Evolutionary conservation across 176 grass and related monocot species (phyloP).

Genomic region (Oryza brachyantha): DNA sequence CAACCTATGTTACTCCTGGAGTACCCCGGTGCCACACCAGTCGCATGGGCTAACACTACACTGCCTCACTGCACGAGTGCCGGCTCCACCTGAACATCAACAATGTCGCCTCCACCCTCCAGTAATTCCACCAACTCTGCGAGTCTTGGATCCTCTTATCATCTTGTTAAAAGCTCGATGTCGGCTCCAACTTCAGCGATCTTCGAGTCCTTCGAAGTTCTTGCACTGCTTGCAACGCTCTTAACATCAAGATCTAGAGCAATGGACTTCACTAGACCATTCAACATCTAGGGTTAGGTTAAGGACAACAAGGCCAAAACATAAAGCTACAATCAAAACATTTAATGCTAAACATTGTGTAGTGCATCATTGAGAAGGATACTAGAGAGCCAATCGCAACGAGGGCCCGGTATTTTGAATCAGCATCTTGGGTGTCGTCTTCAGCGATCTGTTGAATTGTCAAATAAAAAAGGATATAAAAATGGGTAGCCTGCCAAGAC

Average conservation of each 20-base stretch:
- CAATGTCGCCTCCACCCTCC: background rate
- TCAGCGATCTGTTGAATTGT: slow-evolving; percentile 69
- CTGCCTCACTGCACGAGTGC: background rate
- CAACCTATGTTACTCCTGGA: background rate
- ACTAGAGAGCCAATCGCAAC: slow-evolving; percentile 87
- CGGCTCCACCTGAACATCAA: background rate
- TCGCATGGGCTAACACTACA: background rate
- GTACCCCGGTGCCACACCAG: background rate
- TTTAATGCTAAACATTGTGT: background rate
- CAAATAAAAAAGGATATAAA: slow-evolving; percentile 37
- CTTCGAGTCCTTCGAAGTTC: slow-evolving; percentile 69
- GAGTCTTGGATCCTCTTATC: background rate
- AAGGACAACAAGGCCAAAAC: slow-evolving; percentile 37
- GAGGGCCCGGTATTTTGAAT: slow-evolving; percentile 80
- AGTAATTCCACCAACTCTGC: too few species aligned
- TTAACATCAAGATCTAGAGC: slow-evolving; percentile 87
- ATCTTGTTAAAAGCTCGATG: slow-evolving; percentile 73
- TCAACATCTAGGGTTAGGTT: slow-evolving; percentile 70
- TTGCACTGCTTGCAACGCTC: slow-evolving; percentile 61
- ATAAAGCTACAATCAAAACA: background rate
- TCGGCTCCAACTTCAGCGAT: slow-evolving; percentile 78
- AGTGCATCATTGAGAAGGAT: slow-evolving; percentile 61
- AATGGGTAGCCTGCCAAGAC: slow-evolving; percentile 1
- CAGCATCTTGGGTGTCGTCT: slow-evolving; percentile 71
- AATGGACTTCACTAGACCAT: slow-evolving; percentile 79